phyloP scores from a whole-genome alignment of 2,329 filamentous ascomycete genomes.

The Ophiostoma ips region DNA sequence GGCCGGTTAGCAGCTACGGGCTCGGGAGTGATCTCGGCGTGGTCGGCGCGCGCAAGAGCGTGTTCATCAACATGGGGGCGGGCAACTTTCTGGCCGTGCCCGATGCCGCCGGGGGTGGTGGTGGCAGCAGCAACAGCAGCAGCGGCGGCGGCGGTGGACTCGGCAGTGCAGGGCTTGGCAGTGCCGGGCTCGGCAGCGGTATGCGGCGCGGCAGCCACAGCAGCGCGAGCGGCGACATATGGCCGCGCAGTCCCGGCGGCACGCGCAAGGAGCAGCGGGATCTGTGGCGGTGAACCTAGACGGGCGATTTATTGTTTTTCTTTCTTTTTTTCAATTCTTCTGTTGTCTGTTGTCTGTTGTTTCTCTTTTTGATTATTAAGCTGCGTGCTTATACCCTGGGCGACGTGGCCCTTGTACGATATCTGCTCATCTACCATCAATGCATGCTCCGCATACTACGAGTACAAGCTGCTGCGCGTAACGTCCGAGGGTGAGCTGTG shows the following conservation, averaged over 20 bases:
- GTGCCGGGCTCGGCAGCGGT: conserved; percentile 20
- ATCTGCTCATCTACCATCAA: too few relatives aligned
- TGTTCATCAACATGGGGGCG: conserved; percentile 37
- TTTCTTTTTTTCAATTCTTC: neutral
- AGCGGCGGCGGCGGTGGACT: neutral
- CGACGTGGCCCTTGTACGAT: too few relatives aligned
- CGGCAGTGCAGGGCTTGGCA: conserved; percentile 22
- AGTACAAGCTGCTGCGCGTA: too few relatives aligned
- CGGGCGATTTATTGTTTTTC: neutral
- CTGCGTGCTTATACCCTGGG: too few relatives aligned
- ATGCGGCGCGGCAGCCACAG: neutral
- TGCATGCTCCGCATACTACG: too few relatives aligned
- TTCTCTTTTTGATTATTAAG: too few relatives aligned
- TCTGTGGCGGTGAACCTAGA: conserved; percentile 32
- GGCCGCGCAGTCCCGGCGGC: conserved; percentile 30
- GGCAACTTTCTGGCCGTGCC: conserved; percentile 42
- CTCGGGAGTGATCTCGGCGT: conserved; percentile 40
- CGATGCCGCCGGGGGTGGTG: conserved; percentile 14
- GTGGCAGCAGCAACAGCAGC: neutral
- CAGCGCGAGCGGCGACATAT: conserved; percentile 16
- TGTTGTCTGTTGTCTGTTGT: neutral
- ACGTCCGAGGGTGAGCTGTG: too few relatives aligned
- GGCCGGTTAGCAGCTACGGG: conserved; percentile 43
- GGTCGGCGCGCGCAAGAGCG: conserved; percentile 37
- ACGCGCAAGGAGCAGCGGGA: conserved; percentile 26